phyloP scores from a whole-genome alignment of 73 alveolate species.

The Paramecium sonneborni region DNA sequence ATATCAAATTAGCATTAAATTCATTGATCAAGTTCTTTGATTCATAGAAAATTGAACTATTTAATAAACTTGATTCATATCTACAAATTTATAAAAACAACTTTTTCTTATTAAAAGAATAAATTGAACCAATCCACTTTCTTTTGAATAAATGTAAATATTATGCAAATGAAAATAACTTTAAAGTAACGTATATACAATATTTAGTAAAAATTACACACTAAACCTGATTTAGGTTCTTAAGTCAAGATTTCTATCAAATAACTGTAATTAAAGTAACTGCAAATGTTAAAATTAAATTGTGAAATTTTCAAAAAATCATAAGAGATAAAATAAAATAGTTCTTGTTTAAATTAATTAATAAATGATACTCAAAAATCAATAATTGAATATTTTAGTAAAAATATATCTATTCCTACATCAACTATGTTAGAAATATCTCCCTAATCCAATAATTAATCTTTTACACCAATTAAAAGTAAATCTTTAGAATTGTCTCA shows the following conservation, averaged over 20 bases:
- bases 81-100: too few species aligned
- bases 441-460: background rate
- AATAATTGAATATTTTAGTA: too few species aligned
- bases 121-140: too few species aligned
- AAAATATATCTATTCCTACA: background rate
- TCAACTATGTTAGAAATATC: background rate
- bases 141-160: conserved; percentile 17
- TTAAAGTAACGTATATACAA: background rate
- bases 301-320: background rate
- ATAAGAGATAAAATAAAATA: too few species aligned
- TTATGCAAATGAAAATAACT: conserved; percentile 34
- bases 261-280: background rate
- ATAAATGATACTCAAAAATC: too few species aligned
- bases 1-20: background rate
- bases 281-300: background rate
- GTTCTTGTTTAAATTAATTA: too few species aligned
- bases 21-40: background rate
- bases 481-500: background rate
- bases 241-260: background rate
- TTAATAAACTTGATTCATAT: background rate
- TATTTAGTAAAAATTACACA: conserved; percentile 49
- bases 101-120: too few species aligned
- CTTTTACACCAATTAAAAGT: background rate
- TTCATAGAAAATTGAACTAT: background rate
- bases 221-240: conserved; percentile 15